Evolutionary conservation across 805 yeast genomes (phyloP), one percentile per base, ranked within the genome.

Genomic region (Yarrowia bubula): DNA sequence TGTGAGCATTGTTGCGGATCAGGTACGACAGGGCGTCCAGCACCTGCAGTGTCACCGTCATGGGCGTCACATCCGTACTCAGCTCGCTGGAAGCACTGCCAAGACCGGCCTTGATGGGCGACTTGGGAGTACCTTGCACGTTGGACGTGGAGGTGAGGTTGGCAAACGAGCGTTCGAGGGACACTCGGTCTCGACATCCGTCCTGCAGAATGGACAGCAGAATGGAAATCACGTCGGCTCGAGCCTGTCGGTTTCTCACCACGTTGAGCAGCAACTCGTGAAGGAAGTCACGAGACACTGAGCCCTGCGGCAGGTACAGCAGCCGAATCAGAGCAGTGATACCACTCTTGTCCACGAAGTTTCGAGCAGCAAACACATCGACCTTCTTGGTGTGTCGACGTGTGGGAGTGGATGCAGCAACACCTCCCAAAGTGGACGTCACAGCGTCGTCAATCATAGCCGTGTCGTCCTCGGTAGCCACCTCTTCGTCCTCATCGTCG

Each of bases 221-320:
- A 65, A 88, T 76, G 47, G 88, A 85, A 72, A 92, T 79, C 14
- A 90, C 82, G 68, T 92, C 97, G 9, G 84, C 77, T 64, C 97
- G 78, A 6, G 89, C 88, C 68, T 88, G 96, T 73, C 89, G 89
- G 75, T 86, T 90, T 67, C 83, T 82, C 70, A 96, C 89, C 55
- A 92, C 72, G 67, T 83, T 84, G 22, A 83, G 84, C 65, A 92
- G 78, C 5, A 93, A 77, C 60, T 85, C 86, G 73, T 87, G 86
- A 55, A 89, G 79, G 1, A 81, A 76, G 65, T 86, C 91, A 22
- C 69, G 66, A 83, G 85, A 68, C 77, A 79, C 70, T 83, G 82
- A 0, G 86, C 81, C 65, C 69, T 87, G 89, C 0, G 96, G 92
- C 22, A 88, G 79, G 75, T 89, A 92, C 2, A 90, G 77, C 53